Evolutionary conservation across 2,329 filamentous ascomycete genomes (phyloP).

Genomic region (Eurotiales sp.): DNA sequence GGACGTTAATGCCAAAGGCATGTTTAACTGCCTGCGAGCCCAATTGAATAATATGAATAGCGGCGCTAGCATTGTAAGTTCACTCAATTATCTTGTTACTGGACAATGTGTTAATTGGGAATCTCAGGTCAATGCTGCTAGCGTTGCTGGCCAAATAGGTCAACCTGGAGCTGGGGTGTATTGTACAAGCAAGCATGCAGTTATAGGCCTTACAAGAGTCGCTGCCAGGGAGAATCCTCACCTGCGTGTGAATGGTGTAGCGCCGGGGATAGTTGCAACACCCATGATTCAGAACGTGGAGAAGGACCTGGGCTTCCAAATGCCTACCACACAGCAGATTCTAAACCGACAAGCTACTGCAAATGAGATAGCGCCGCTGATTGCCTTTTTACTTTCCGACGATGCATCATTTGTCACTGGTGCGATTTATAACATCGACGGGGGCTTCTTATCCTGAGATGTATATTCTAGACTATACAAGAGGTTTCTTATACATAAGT

Average conservation of each 20-base stretch:
- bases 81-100: too few species aligned
- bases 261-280: too few species aligned
- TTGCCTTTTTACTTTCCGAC: neutral
- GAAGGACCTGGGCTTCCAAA: too few species aligned
- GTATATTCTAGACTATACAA: too few species aligned
- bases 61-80: neutral
- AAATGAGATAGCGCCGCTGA: neutral
- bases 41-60: neutral
- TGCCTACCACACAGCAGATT: too few species aligned
- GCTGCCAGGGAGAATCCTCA: too few species aligned
- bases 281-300: too few species aligned
- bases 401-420: neutral
- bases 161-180: conserved; percentile 25
- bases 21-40: neutral
- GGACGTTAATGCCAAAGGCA: neutral
- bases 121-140: neutral
- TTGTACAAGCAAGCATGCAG: conserved; percentile 32
- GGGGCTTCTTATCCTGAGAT: too few species aligned
- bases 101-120: too few species aligned
- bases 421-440: conserved; percentile 49
- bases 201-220: conserved; percentile 33
- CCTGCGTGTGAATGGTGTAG: conserved; percentile 43
- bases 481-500: too few species aligned
- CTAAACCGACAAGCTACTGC: neutral
- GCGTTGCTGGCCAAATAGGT: neutral